phyloP scores from a whole-genome alignment of 208 protist species.

The Crithidia fasciculata region DNA sequence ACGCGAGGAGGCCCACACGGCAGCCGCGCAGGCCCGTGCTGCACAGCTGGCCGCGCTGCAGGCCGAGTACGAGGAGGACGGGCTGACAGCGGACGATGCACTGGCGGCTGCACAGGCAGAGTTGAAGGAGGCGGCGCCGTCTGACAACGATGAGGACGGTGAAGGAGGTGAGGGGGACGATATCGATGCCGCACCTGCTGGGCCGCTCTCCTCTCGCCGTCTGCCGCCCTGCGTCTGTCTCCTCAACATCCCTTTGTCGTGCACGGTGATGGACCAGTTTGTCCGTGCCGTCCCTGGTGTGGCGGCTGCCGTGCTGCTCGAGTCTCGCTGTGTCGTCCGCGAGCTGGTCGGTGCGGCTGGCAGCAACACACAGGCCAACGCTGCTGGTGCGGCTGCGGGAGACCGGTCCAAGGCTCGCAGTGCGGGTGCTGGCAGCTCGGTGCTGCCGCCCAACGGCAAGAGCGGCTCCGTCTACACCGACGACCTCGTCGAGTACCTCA shows the following conservation, averaged over 20 bases:
- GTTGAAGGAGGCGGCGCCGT: slow-evolving; percentile 38
- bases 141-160: slow-evolving; percentile 25
- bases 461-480: not conserved
- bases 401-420: slow-evolving; percentile 16
- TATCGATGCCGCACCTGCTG: slow-evolving; percentile 18
- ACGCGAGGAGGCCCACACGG: slow-evolving; percentile 45
- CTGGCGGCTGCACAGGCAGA: slow-evolving; percentile 46
- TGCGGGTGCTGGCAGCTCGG: not conserved
- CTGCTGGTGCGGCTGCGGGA: not conserved
- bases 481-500: slow-evolving; percentile 21
- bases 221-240: slow-evolving; percentile 43
- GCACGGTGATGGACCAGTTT: slow-evolving; percentile 13
- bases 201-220: slow-evolving; percentile 9
- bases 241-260: slow-evolving; percentile 9
- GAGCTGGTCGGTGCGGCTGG: slow-evolving; percentile 7
- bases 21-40: slow-evolving; percentile 30
- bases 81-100: slow-evolving; percentile 59
- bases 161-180: not conserved
- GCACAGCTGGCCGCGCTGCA: slow-evolving; percentile 38
- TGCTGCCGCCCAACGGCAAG: not conserved
- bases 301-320: slow-evolving; percentile 24
- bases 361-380: not conserved
- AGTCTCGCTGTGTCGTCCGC: slow-evolving; percentile 26
- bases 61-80: slow-evolving; percentile 78
- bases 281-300: slow-evolving; percentile 11